Conservation (phyloP, 2,329 filamentous ascomycete species). For the Cercospora berteroae region DNA sequence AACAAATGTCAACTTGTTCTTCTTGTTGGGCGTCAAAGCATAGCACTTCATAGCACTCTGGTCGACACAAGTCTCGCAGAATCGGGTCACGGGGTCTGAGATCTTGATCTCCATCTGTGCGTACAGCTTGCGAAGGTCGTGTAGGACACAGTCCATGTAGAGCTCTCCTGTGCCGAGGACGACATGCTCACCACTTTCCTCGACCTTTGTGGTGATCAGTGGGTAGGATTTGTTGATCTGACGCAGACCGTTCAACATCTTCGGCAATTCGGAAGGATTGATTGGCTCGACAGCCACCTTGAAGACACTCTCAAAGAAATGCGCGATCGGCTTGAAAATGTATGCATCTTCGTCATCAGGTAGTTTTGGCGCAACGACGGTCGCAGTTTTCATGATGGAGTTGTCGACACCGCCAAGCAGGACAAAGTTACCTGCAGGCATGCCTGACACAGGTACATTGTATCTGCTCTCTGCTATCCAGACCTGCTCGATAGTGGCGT, state of each 20-base stretch:
- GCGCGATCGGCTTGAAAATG: conserved; percentile 87
- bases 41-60: conserved; percentile 98
- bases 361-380: conserved; percentile 75
- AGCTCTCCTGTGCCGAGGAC: conserved; percentile 92
- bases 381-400: conserved; percentile 96
- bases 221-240: conserved; percentile 99
- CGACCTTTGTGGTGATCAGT: conserved; percentile 91
- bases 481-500: conserved; percentile 78
- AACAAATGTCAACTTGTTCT: conserved; percentile 98
- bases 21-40: conserved; percentile 96
- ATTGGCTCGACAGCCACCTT: conserved; percentile 98
- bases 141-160: conserved; percentile 99
- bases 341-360: conserved; percentile 88
- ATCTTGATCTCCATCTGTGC: conserved; percentile 99
- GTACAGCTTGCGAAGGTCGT: conserved; percentile 89
- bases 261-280: conserved; percentile 94
- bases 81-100: conserved; percentile 93
- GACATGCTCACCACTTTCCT: conserved; percentile 96
- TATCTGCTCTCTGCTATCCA: conserved; percentile 92
- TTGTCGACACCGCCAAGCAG: conserved; percentile 93
- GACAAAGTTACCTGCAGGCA: conserved; percentile 91
- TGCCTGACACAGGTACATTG: conserved; percentile 84
- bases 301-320: conserved; percentile 96
- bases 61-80: conserved; percentile 97
- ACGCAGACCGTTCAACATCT: conserved; percentile 95